Conservation (phyloP, 2,329 filamentous ascomycete species). For the Canariomyces notabilis region DNA sequence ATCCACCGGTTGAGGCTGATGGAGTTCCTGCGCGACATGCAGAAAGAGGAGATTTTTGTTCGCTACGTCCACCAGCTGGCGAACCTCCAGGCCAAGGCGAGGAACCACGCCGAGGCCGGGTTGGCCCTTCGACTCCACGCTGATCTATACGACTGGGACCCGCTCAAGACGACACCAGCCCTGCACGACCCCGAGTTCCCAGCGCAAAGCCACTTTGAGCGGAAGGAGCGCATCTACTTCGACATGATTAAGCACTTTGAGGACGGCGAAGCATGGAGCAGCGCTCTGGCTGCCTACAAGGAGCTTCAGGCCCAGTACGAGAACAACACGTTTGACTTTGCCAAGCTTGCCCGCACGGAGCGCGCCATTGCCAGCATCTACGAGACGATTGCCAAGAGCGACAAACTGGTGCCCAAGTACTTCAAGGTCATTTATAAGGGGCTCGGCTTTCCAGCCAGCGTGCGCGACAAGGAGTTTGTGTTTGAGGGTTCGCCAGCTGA, state of each 20-base stretch:
- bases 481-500: slow-evolving; percentile 79
- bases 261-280: slow-evolving; percentile 89
- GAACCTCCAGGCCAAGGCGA: slow-evolving; percentile 65
- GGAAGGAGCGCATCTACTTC: slow-evolving; percentile 88
- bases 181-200: slow-evolving; percentile 73
- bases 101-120: slow-evolving; percentile 82
- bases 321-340: slow-evolving; percentile 81
- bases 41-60: slow-evolving; percentile 94
- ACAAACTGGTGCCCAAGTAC: slow-evolving; percentile 74
- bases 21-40: slow-evolving; percentile 95
- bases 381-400: slow-evolving; percentile 78
- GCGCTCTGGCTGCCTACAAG: slow-evolving; percentile 79
- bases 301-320: slow-evolving; percentile 92
- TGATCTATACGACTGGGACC: slow-evolving; percentile 89
- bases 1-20: slow-evolving; percentile 87
- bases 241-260: slow-evolving; percentile 94
- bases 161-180: slow-evolving; percentile 58
- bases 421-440: slow-evolving; percentile 89
- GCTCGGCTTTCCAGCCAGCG: slow-evolving; percentile 72
- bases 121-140: slow-evolving; percentile 85
- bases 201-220: slow-evolving; percentile 80
- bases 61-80: slow-evolving; percentile 92
- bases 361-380: slow-evolving; percentile 89
- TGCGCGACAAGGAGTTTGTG: slow-evolving; percentile 88
- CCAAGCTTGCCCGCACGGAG: slow-evolving; percentile 83